These are phyloP conservation scores for Allantophomopsis cytisporea DNA, from an alignment of 2,329 filamentous ascomycete species.

Conservation along the genomic window DNA sequence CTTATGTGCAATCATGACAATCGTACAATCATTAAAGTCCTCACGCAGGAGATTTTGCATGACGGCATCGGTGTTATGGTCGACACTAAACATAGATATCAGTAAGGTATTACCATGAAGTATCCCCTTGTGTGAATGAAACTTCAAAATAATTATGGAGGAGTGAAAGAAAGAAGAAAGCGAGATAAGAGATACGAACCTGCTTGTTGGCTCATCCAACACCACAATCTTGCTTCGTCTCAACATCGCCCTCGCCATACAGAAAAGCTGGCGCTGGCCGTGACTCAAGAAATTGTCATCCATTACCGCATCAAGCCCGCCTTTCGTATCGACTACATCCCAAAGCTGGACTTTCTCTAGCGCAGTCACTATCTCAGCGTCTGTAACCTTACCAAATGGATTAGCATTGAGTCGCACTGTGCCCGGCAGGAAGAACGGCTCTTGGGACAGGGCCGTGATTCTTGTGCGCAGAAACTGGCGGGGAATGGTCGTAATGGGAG, in stretches of 20 bases:
- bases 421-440: conserved; percentile 30
- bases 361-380: conserved; percentile 25
- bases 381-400: conserved; percentile 20
- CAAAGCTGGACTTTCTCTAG: conserved; percentile 27
- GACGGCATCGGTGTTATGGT: conserved; percentile 27
- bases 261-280: conserved; percentile 32
- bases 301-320: conserved; percentile 21
- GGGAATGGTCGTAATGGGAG: conserved; percentile 26
- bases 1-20: conserved; percentile 19
- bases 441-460: conserved; percentile 25
- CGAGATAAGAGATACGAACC: not conserved
- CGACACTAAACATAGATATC: conserved; percentile 8
- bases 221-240: conserved; percentile 22
- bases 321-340: conserved; percentile 9
- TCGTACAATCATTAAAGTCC: conserved; percentile 34
- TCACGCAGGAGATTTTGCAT: conserved; percentile 37
- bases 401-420: conserved; percentile 32
- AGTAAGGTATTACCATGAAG: conserved; percentile 33
- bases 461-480: conserved; percentile 26
- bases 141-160: too few species aligned
- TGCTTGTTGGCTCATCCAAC: conserved; percentile 23
- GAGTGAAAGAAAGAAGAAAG: not conserved
- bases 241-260: conserved; percentile 29
- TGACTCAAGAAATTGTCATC: conserved; percentile 21
- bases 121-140: too few species aligned